phyloP scores from a whole-genome alignment of 2,329 filamentous ascomycete species.

The Dactylellina cionopaga region DNA sequence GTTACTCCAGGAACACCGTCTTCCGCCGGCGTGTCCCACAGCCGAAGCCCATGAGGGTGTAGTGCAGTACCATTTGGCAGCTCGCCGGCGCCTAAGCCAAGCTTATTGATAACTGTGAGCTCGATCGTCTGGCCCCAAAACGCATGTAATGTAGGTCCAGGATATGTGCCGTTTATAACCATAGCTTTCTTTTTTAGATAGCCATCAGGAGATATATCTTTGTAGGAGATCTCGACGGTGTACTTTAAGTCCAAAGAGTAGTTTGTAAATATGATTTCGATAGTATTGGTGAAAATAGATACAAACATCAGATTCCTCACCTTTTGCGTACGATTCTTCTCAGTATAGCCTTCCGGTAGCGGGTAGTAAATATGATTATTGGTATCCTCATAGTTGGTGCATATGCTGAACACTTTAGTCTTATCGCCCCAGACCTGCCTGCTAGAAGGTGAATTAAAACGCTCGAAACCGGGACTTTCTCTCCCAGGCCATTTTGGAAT shows the following conservation, averaged over 20 bases:
- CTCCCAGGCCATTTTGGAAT: too few relatives aligned
- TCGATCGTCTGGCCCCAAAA: constrained; percentile 67
- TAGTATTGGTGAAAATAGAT: too few relatives aligned
- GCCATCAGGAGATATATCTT: constrained; percentile 67
- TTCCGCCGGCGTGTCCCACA: constrained; percentile 61
- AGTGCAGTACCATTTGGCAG: constrained; percentile 20
- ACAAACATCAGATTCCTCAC: too few relatives aligned
- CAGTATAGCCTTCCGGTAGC: too few relatives aligned
- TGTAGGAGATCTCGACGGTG: constrained; percentile 16
- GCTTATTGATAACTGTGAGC: constrained; percentile 16
- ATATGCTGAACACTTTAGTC: too few relatives aligned
- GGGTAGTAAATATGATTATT: too few relatives aligned
- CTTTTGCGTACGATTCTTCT: too few relatives aligned
- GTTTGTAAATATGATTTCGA: not conserved
- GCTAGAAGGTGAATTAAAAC: too few relatives aligned
- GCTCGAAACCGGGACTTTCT: too few relatives aligned
- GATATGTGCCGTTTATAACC: constrained; percentile 73
- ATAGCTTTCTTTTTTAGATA: constrained; percentile 60
- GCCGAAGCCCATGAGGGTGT: constrained; percentile 16
- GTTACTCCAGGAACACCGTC: constrained; percentile 68
- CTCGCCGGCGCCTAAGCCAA: not conserved
- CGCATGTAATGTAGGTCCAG: constrained; percentile 73
- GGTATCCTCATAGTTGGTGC: too few relatives aligned
- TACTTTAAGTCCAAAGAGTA: not conserved
- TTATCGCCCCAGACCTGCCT: too few relatives aligned